Percentiles rank a stretch among this genome's conserved stretches.
These are phyloP conservation scores for Dysphania ambrosioides DNA, from an alignment of 148 eudicot genomes.

Conservation along the genomic window DNA sequence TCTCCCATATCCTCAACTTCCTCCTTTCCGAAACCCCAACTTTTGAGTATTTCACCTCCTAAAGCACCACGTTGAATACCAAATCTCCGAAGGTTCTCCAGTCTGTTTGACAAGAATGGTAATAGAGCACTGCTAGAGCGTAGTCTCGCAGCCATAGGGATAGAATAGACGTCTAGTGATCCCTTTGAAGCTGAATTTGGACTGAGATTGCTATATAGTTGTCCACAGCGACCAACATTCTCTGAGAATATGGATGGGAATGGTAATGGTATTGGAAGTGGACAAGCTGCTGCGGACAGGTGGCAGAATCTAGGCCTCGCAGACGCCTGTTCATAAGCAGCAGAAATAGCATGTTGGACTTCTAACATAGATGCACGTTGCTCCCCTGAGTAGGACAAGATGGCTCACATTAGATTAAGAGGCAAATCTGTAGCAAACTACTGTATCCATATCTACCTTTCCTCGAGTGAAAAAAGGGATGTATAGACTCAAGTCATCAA, in stretches of 20 bases:
- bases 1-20: slow-evolving; percentile 83
- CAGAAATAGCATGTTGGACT: slow-evolving; percentile 58
- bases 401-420: slow-evolving; percentile 1
- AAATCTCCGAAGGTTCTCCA: slow-evolving; percentile 58
- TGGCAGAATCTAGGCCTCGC: slow-evolving; percentile 70
- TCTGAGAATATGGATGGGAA: slow-evolving; percentile 74
- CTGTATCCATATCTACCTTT: neutral
- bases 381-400: slow-evolving; percentile 40
- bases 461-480: neutral
- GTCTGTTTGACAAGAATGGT: slow-evolving; percentile 62
- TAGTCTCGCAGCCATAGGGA: slow-evolving; percentile 86
- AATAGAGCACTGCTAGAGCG: slow-evolving; percentile 74
- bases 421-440: too few species aligned
- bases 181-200: slow-evolving; percentile 51
- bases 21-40: slow-evolving; percentile 87
- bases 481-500: neutral
- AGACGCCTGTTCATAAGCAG: slow-evolving; percentile 43
- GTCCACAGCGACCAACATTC: slow-evolving; percentile 60
- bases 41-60: slow-evolving; percentile 52
- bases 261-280: slow-evolving; percentile 90
- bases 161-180: slow-evolving; percentile 71
- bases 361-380: slow-evolving; percentile 60
- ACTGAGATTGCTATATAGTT: slow-evolving; percentile 40
- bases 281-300: slow-evolving; percentile 61
- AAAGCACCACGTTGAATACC: slow-evolving; percentile 69